Conservation (phyloP, 495 filamentous ascomycete species). For the Xylaria scruposa region DNA sequence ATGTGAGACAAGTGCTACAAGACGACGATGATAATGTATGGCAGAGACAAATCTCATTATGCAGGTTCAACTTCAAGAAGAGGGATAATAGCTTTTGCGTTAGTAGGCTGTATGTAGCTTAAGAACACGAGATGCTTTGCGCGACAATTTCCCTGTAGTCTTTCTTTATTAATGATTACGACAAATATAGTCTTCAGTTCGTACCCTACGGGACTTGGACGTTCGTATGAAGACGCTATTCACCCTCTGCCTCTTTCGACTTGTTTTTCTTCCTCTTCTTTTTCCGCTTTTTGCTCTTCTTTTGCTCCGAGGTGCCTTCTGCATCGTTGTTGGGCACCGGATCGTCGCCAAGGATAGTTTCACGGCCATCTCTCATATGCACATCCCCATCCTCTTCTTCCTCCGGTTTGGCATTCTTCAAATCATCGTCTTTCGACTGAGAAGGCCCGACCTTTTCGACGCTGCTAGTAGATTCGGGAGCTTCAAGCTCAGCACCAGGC, state of each 20-base stretch:
- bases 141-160: background rate
- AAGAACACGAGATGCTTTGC: background rate
- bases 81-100: background rate
- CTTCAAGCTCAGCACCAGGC: background rate
- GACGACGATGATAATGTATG: constrained; percentile 1
- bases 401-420: constrained; percentile 4
- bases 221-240: background rate
- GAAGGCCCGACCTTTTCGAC: constrained; percentile 18
- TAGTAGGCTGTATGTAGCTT: background rate
- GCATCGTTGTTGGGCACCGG: constrained; percentile 8
- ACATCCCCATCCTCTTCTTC: constrained; percentile 29
- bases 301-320: constrained; percentile 45
- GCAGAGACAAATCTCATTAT: too few species aligned
- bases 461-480: background rate
- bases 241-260: constrained; percentile 26
- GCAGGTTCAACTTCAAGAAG: too few species aligned
- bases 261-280: constrained; percentile 40
- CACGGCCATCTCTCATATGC: constrained; percentile 9
- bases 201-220: background rate
- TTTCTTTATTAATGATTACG: background rate
- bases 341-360: background rate
- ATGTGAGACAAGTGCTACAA: background rate
- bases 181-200: background rate
- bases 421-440: constrained; percentile 19
- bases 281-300: constrained; percentile 63